phyloP scores from a whole-genome alignment of 257 asterid genomes.

The Lantana camara region DNA sequence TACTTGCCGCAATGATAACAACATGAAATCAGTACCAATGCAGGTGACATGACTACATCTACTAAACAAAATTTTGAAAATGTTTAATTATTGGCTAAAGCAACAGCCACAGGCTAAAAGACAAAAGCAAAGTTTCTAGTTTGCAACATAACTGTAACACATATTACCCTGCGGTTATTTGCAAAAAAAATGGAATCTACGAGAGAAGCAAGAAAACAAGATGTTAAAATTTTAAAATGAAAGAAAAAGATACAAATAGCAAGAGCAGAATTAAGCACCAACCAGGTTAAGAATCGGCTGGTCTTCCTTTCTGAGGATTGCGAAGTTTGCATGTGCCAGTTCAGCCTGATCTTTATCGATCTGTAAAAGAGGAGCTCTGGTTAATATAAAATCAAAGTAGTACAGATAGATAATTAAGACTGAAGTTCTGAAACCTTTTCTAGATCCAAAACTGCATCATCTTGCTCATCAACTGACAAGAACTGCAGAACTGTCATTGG shows the following conservation, averaged over 20 bases:
- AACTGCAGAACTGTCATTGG: conserved; percentile 72
- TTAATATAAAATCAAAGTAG: conserved; percentile 16
- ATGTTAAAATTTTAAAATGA: background rate
- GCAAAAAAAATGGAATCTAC: conserved; percentile 5
- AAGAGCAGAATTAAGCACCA: conserved; percentile 31
- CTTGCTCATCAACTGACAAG: conserved; percentile 74
- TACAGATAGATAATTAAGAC: conserved; percentile 16
- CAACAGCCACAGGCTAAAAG: background rate
- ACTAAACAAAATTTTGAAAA: background rate
- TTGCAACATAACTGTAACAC: background rate
- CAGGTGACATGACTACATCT: background rate
- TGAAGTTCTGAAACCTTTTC: conserved; percentile 63
- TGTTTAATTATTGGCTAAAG: background rate
- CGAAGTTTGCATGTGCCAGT: conserved; percentile 70
- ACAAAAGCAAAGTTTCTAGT: background rate
- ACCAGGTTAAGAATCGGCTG: conserved; percentile 84
- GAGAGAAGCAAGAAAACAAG: conserved; percentile 12
- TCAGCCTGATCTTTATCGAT: conserved; percentile 90
- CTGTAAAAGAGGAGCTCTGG: conserved; percentile 41
- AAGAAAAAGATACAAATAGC: background rate
- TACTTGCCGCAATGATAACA: background rate
- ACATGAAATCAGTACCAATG: background rate
- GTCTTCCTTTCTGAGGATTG: conserved; percentile 81
- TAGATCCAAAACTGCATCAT: conserved; percentile 72
- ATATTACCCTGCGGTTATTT: conserved; percentile 1